Conservation (phyloP, 1,139 yeast genomes). For the Suhomyces coccinellae region DNA sequence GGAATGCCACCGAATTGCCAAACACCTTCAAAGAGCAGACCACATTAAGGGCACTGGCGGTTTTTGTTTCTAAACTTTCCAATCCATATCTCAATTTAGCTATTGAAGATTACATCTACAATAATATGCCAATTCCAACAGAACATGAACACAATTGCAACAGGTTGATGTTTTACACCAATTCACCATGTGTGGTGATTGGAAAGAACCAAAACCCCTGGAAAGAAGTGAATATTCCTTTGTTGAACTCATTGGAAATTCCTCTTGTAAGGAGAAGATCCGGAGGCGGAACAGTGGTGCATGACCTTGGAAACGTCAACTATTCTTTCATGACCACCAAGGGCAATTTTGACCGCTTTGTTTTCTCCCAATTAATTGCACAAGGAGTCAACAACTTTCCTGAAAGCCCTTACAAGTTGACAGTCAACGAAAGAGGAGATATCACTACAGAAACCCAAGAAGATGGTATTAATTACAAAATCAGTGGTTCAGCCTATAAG, state of each 20-base stretch:
- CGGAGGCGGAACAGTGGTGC: constrained; percentile 98
- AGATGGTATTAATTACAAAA: constrained; percentile 48
- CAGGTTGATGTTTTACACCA: constrained; percentile 70
- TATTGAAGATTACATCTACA: constrained; percentile 76
- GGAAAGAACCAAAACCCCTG: constrained; percentile 97
- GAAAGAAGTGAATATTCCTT: constrained; percentile 73
- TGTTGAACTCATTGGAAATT: constrained; percentile 53
- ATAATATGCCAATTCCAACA: constrained; percentile 52
- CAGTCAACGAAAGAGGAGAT: constrained; percentile 77
- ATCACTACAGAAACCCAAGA: constrained; percentile 46
- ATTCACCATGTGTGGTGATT: constrained; percentile 84
- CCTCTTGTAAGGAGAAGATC: constrained; percentile 77
- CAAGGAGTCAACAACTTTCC: constrained; percentile 45
- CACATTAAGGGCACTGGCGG: constrained; percentile 25
- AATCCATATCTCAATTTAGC: constrained; percentile 81
- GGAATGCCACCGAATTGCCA: neutral
- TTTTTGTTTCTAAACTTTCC: constrained; percentile 47
- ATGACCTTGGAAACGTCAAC: constrained; percentile 88
- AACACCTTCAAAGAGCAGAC: constrained; percentile 14
- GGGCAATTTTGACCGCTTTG: constrained; percentile 61
- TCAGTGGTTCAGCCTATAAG: constrained; percentile 91
- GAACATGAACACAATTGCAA: constrained; percentile 29
- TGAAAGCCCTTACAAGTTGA: constrained; percentile 28
- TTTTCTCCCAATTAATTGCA: constrained; percentile 57
- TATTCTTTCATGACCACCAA: constrained; percentile 79